Evolutionary conservation across 2,329 filamentous ascomycete genomes (phyloP).

Genomic region (Apiospora rasikravindrae): DNA sequence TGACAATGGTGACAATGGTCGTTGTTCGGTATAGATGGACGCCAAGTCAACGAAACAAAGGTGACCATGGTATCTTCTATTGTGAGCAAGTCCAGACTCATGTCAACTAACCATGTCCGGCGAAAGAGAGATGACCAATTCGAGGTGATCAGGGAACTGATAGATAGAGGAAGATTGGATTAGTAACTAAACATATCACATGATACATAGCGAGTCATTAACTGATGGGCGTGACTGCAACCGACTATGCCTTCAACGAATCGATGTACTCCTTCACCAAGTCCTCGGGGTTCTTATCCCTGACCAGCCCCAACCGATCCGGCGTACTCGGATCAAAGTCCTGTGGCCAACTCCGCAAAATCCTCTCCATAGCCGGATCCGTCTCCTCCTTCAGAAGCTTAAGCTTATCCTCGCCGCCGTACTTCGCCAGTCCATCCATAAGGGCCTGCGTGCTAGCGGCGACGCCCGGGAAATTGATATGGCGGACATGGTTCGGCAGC

Average conservation of each 20-base stretch:
- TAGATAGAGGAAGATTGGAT: background rate
- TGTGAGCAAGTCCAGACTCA: background rate
- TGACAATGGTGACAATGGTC: background rate
- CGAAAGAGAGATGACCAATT: background rate
- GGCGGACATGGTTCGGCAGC: constrained; percentile 52
- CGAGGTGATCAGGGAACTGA: background rate
- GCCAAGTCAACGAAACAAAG: background rate
- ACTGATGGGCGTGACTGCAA: background rate
- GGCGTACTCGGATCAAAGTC: constrained; percentile 59
- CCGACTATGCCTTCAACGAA: constrained; percentile 34
- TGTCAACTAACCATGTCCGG: background rate
- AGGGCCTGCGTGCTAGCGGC: constrained; percentile 64
- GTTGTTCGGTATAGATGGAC: background rate
- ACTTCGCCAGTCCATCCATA: constrained; percentile 60
- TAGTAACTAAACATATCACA: background rate
- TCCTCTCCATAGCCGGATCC: constrained; percentile 58
- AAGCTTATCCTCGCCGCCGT: constrained; percentile 61
- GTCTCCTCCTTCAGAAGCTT: constrained; percentile 58
- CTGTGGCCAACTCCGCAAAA: constrained; percentile 65
- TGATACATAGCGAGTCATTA: background rate
- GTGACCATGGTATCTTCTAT: background rate
- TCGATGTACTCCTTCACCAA: constrained; percentile 62
- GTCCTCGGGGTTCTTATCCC: constrained; percentile 58
- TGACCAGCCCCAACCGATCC: constrained; percentile 55
- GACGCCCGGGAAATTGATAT: constrained; percentile 63